phyloP scores from a whole-genome alignment of 805 yeast species.

The Pichia californica region DNA sequence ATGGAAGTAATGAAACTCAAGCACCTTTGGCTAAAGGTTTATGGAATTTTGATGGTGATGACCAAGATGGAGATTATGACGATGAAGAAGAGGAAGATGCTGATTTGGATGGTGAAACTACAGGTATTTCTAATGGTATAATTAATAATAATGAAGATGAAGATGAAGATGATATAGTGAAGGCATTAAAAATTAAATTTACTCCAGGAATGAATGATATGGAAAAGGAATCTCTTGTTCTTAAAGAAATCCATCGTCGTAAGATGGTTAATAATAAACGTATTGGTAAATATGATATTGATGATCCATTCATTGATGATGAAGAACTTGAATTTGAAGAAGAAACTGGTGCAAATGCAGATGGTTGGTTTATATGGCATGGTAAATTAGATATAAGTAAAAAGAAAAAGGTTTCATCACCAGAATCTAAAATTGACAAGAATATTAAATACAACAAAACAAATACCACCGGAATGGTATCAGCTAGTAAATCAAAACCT shows the following conservation, averaged over 20 bases:
- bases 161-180: conserved; percentile 23
- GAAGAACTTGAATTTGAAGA: conserved; percentile 89
- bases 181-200: conserved; percentile 24
- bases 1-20: conserved; percentile 72
- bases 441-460: conserved; percentile 2
- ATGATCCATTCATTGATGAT: conserved; percentile 96
- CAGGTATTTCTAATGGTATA: background rate
- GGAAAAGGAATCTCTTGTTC: conserved; percentile 27
- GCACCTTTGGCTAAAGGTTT: conserved; percentile 31
- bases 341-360: conserved; percentile 84
- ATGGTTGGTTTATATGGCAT: conserved; percentile 92
- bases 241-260: conserved; percentile 29
- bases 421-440: conserved; percentile 11
- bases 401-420: conserved; percentile 18
- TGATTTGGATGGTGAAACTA: conserved; percentile 20
- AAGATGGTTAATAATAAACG: conserved; percentile 53
- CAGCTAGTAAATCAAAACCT: background rate
- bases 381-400: conserved; percentile 75
- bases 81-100: conserved; percentile 32
- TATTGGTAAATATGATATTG: conserved; percentile 84
- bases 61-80: conserved; percentile 27
- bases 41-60: conserved; percentile 41
- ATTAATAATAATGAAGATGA: conserved; percentile 28
- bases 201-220: conserved; percentile 29
- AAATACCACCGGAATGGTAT: background rate